Percentiles rank a stretch among this genome's conserved stretches.
Evolutionary conservation across 2,329 filamentous ascomycete species (phyloP).

Genomic region (Fusarium abutilonis): DNA sequence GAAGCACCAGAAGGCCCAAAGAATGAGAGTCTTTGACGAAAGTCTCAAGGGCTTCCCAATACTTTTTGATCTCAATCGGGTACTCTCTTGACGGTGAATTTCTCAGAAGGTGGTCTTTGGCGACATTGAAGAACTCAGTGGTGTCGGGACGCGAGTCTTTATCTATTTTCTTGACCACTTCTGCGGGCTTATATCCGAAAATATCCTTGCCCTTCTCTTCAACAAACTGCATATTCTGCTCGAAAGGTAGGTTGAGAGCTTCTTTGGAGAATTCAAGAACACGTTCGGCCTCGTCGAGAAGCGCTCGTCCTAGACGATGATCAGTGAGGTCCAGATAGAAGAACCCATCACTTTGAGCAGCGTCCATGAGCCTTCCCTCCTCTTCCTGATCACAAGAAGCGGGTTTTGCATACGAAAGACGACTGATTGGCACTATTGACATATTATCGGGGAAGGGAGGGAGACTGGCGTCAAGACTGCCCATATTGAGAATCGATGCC

Average conservation of each 20-base stretch:
- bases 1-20: not conserved
- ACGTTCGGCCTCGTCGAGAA: not conserved
- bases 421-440: not conserved
- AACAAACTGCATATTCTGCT: not conserved
- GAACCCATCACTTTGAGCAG: not conserved
- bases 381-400: not conserved
- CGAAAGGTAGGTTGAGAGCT: not conserved
- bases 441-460: not conserved
- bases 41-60: accelerated
- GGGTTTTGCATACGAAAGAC: not conserved
- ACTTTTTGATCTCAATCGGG: not conserved
- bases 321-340: not conserved
- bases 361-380: not conserved
- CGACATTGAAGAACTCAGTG: not conserved
- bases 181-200: not conserved
- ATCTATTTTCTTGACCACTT: not conserved
- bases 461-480: not conserved
- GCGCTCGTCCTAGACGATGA: accelerated
- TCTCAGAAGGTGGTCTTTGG: slow-evolving; percentile 2
- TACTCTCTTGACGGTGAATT: accelerated
- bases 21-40: not conserved
- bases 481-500: not conserved
- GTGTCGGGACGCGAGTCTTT: not conserved
- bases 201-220: not conserved
- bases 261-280: not conserved